Evolutionary conservation across 768 basidiomycete genomes (phyloP), one percentile per base, ranked within the genome.

Genomic region (Auriscalpium vulgare): DNA sequence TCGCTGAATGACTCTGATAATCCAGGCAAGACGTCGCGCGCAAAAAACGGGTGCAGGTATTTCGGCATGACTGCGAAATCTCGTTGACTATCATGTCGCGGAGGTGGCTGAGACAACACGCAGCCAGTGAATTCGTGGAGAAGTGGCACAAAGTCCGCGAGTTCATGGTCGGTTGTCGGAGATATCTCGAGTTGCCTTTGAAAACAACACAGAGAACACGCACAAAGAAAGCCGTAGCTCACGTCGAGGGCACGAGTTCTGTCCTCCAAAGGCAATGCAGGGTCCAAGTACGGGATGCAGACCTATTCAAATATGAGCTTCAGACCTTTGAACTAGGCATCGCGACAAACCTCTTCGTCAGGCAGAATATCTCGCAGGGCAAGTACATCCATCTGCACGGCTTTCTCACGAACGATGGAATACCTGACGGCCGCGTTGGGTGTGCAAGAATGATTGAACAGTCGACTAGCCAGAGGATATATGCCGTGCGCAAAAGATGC

Each of bases 401-500:
- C 62, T 44, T 72, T 62, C 8, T 64, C 68, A 2, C 61, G 65
- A 21, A 59, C 63, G 14, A 88, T 69, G 47, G 69, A 64, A 62
- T 86, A 88, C 65, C 80, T 85, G 36, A 80, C 73, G 23, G 78
- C 79, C 14, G 86, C 85, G 60, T 88, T 90, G 1, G 90, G 88
- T 16, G 78, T 62, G 67, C 90, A 92, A 4, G 87, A 88, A 64
- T 92, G 90, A 64, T 92, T 92, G 72, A 91, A 89, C 11, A 81
- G 65, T n/a, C 88, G 77, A 63, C 90, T 91, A 1, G 90, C 84
- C 10, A 81, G 67, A 8, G 90, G 88, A 58, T 88, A 91, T 38
- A 89, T 74, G 0, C 87, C 90, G 70, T 90, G 84, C 0, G 81
- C 90, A 63, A 85, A 72, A 1, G 84, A 78, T 14, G 71, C 79